Conservation (phyloP, 805 yeast genomes). For the Myxozyma sirexii region DNA sequence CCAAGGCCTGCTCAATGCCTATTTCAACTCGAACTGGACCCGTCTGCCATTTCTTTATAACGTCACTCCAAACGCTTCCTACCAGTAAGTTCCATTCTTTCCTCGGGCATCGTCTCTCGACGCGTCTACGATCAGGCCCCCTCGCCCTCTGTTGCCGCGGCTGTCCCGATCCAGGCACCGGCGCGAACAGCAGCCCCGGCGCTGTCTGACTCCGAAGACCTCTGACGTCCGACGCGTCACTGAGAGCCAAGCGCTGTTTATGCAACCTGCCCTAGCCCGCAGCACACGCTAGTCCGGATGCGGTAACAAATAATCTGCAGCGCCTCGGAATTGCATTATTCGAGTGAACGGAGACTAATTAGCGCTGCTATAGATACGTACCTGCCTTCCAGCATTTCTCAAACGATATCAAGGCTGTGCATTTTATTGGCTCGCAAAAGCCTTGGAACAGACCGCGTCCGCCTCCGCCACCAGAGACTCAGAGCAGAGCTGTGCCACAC, state of each 20-base stretch:
- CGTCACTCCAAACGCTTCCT: constrained; percentile 68
- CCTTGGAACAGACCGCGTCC: constrained; percentile 43
- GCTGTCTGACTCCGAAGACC: too few relatives aligned
- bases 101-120: neutral
- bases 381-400: constrained; percentile 67
- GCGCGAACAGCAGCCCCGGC: too few relatives aligned
- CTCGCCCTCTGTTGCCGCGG: neutral
- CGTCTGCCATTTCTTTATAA: constrained; percentile 79
- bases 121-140: neutral
- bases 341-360: too few relatives aligned
- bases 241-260: too few relatives aligned
- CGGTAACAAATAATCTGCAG: too few relatives aligned
- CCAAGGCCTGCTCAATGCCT: constrained; percentile 84
- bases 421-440: constrained; percentile 46
- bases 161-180: too few relatives aligned
- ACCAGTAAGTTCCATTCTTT: constrained; percentile 54
- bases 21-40: constrained; percentile 63
- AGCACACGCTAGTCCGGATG: neutral
- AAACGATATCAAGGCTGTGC: constrained; percentile 46
- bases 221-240: too few relatives aligned
- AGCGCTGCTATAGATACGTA: constrained; percentile 24
- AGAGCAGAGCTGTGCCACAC: constrained; percentile 10
- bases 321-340: too few relatives aligned
- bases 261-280: constrained; percentile 15
- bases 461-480: neutral